Evolutionary conservation across 371 early-diverging fungal genomes (phyloP).

Genomic region (Mortierella sp.): DNA sequence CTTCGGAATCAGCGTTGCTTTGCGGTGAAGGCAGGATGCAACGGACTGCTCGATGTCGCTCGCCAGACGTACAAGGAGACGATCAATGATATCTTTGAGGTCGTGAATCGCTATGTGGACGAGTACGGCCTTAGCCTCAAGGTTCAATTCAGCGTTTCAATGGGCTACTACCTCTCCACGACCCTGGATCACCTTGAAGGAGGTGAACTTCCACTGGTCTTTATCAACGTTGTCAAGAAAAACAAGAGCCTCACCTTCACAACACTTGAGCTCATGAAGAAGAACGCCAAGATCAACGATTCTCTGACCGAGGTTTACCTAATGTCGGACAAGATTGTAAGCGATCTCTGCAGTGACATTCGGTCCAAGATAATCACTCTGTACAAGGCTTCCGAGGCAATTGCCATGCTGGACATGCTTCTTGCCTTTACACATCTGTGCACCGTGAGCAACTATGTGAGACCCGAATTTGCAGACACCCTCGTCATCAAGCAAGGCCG

Average conservation of each 20-base stretch:
- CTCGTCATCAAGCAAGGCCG: conserved; percentile 83
- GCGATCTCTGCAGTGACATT: conserved; percentile 67
- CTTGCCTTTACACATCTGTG: conserved; percentile 75
- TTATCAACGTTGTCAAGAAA: conserved; percentile 71
- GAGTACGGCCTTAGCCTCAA: conserved; percentile 70
- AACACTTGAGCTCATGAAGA: conserved; percentile 78
- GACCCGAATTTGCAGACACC: conserved; percentile 86
- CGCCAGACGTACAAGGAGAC: conserved; percentile 88
- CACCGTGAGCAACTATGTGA: conserved; percentile 67
- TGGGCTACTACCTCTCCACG: conserved; percentile 73
- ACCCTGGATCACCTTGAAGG: conserved; percentile 52
- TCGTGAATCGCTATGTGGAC: conserved; percentile 70
- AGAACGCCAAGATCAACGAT: conserved; percentile 78
- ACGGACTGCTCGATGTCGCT: conserved; percentile 91
- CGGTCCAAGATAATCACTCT: conserved; percentile 70
- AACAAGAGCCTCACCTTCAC: conserved; percentile 74
- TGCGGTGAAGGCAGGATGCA: conserved; percentile 86
- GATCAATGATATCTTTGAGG: conserved; percentile 83
- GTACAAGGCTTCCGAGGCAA: conserved; percentile 82
- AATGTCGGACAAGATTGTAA: conserved; percentile 83
- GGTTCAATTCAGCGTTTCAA: conserved; percentile 66
- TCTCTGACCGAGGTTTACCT: conserved; percentile 88
- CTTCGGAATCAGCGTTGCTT: conserved; percentile 88
- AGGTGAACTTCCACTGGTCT: conserved; percentile 59
- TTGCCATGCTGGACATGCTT: conserved; percentile 87